phyloP scores from a whole-genome alignment of 441 rosid species.

The Omphalea diandra region DNA sequence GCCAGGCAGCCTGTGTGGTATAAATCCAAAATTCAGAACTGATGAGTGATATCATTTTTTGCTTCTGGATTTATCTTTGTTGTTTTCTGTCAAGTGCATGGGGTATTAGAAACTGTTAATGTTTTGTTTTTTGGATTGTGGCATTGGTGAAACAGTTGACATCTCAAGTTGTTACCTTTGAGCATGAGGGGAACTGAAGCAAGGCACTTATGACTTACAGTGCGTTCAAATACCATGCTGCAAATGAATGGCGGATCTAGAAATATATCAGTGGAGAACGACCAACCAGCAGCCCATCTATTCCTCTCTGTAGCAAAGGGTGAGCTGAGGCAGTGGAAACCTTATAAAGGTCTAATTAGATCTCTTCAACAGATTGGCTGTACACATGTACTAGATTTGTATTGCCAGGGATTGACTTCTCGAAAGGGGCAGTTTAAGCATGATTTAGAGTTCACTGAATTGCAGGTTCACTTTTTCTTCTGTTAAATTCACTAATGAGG shows the following conservation, averaged over 20 bases:
- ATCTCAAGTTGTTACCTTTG: constrained; percentile 90
- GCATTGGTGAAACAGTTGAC: constrained; percentile 51
- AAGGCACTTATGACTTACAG: constrained; percentile 97
- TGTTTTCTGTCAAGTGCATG: neutral
- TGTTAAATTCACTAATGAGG: neutral
- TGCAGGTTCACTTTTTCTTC: constrained; percentile 61
- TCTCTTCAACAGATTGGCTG: constrained; percentile 96
- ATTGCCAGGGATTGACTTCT: constrained; percentile 85
- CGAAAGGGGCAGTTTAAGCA: constrained; percentile 64
- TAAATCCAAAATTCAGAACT: neutral
- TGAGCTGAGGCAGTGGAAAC: constrained; percentile 56
- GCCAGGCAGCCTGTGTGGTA: neutral
- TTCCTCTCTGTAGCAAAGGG: constrained; percentile 39
- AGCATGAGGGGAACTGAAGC: constrained; percentile 97
- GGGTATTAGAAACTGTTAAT: constrained; percentile 21
- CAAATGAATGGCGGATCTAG: constrained; percentile 38
- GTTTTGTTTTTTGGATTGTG: constrained; percentile 26
- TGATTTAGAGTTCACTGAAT: constrained; percentile 78
- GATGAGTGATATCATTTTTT: neutral
- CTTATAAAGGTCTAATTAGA: constrained; percentile 88
- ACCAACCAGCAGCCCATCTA: constrained; percentile 34
- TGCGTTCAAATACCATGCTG: constrained; percentile 57
- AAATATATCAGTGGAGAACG: constrained; percentile 31
- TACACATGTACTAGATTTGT: constrained; percentile 82
- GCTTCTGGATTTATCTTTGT: constrained; percentile 8